Percentiles rank a stretch among this genome's conserved stretches.
Conservation (phyloP, 2,329 filamentous ascomycete genomes). For the Pseudocercospora crystallina region DNA sequence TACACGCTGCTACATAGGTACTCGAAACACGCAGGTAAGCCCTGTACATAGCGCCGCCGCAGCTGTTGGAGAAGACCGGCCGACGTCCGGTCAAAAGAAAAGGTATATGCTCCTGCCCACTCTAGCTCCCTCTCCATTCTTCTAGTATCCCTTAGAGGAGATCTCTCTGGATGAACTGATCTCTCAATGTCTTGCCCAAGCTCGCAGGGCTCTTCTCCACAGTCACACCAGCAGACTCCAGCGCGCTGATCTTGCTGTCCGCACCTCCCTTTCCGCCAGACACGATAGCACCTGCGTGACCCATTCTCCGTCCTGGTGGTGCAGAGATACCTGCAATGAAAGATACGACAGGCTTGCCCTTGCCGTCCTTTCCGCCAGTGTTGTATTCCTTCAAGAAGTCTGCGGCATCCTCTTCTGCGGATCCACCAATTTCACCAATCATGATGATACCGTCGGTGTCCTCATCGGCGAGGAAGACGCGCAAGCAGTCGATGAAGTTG, state of each 20-base stretch:
- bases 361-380: slow-evolving; percentile 56
- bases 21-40: slow-evolving; percentile 6
- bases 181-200: slow-evolving; percentile 89
- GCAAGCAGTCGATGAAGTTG: slow-evolving; percentile 99
- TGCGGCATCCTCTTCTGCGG: slow-evolving; percentile 95
- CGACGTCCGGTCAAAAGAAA: neutral
- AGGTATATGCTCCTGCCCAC: slow-evolving; percentile 4
- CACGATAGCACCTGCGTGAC: slow-evolving; percentile 97
- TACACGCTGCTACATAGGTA: slow-evolving; percentile 17
- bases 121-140: neutral
- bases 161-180: slow-evolving; percentile 94
- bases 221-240: slow-evolving; percentile 89
- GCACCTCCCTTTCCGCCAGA: slow-evolving; percentile 96
- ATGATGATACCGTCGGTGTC: slow-evolving; percentile 99
- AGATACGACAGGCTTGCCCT: slow-evolving; percentile 87
- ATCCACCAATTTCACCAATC: slow-evolving; percentile 98
- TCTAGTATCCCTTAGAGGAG: slow-evolving; percentile 66
- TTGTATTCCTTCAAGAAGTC: slow-evolving; percentile 94
- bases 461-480: slow-evolving; percentile 91
- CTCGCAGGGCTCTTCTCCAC: slow-evolving; percentile 92
- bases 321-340: slow-evolving; percentile 99
- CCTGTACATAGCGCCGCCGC: slow-evolving; percentile 6
- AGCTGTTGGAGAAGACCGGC: neutral
- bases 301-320: slow-evolving; percentile 94
- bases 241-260: slow-evolving; percentile 94